Evolutionary conservation across 208 protist species (phyloP), one percentile per base, ranked within the genome.

Genomic region (Borovskyia barvae): DNA sequence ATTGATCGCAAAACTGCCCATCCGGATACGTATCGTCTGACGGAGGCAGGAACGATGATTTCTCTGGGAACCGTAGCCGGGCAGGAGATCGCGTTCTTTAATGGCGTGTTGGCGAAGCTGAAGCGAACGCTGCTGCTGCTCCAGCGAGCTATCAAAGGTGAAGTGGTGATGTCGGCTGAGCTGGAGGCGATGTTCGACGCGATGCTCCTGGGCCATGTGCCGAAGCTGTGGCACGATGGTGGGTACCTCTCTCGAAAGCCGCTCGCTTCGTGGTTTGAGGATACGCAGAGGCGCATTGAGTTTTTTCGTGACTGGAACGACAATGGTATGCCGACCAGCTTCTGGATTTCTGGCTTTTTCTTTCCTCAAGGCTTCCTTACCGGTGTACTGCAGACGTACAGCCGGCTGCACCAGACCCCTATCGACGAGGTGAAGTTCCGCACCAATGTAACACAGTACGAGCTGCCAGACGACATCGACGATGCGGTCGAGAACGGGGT

Each of bases 301-400:
- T 99, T 99, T 67, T 95, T 99, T 61, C 66, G 86, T 0, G 82
- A 85, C 37, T 99, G 97, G 97, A 94, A 97, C 59, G 79, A 97
- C 53, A 62, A 97, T 30, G 97, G 96, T 6, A 49, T 79, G 25
- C 97, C 96, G 28, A 66, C 66, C 19, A 89, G 84, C 42, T 99
- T 94, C 77, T 98, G 96, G 95, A 90, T 99, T 42, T 97, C 95
- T 12, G 97, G 97, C 22, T 99, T 99, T 75, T 99, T 98, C 90
- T 99, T 99, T 78, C 97, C 98, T 6, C 98, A 97, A 54, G 93
- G 93, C 26, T 96, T 97, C 60, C 77, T 97, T 19, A 97, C 93
- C 1, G 91, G 82, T 39, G 87, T 97, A 8, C 72, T 97, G 66
- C 93, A 97, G 77, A 90, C 85, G 12, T 87, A 95, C 87, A 95